Evolutionary conservation across 75 land plant species (phyloP), one percentile per base, ranked within the genome.

Genomic region (Chamaecyparis obtusa): DNA sequence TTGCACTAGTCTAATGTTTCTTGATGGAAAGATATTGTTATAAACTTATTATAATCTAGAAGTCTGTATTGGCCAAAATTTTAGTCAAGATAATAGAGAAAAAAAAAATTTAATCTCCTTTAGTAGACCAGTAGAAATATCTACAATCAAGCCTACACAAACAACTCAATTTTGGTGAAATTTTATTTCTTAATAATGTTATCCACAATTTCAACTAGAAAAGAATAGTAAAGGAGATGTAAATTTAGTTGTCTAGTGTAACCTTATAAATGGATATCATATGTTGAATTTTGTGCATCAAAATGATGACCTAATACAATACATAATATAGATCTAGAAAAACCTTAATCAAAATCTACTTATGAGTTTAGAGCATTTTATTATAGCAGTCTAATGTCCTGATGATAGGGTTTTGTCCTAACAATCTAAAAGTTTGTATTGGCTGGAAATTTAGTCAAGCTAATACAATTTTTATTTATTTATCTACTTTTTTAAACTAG

Each of bases 331-430:
- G 21, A 81, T 46, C n/a, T 13, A 3, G 1, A 32, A 48, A 10
- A 16, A 2, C 41, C 32, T 46, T 30, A 44, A 27, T 21, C 19
- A 27, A 8, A 44, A 43, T 44, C 46, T 39, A 80, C 17, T 24
- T 36, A 19, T 80, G 44, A 80, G 49, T 44, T 37, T 77, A 17
- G 41, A 19, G 48, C n/a, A n/a, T n/a, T n/a, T n/a, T n/a, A n/a
- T n/a, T n/a, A n/a, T n/a, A n/a, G n/a, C 41, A 46, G 44, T 81
- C 48, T 43, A 81, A 81, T 81, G 83, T 46, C 49, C 44, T 81
- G 32, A n/a, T 15, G 21, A 13, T 27, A 46, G 48, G n/a, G 3
- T 44, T 44, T 81, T 46, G 51, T n/a, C n/a, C n/a, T n/a, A n/a
- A 16, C 54, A 44, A 46, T 81, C 27, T 46, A 51, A 51, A 5